A percentile compares a stretch with the other conserved stretches of the same genome.
These are phyloP conservation scores for Sanguinoderma infundibulare DNA, from an alignment of 1,284 basidiomycete genomes.

Conservation along the genomic window DNA sequence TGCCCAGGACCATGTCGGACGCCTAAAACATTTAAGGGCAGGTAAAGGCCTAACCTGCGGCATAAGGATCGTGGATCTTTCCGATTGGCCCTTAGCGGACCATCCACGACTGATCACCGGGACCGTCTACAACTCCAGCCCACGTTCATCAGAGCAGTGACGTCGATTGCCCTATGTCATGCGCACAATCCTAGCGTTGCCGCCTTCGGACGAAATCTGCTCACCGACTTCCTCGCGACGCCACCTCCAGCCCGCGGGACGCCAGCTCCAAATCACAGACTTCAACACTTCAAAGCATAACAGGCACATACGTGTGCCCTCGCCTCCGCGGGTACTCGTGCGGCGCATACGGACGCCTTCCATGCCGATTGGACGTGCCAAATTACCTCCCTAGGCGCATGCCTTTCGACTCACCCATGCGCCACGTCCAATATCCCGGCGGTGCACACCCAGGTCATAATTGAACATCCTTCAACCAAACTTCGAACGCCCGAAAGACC, in stretches of 20 bases:
- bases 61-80: background rate
- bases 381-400: background rate
- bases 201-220: background rate
- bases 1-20: background rate
- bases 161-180: slow-evolving; percentile 11
- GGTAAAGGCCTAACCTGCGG: background rate
- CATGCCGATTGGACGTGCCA: slow-evolving; percentile 11
- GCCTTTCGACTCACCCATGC: slow-evolving; percentile 10
- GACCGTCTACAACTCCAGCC: background rate
- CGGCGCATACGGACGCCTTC: background rate
- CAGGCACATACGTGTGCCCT: slow-evolving; percentile 3
- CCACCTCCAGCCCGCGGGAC: background rate
- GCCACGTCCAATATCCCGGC: slow-evolving; percentile 14
- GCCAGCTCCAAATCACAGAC: background rate
- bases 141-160: slow-evolving; percentile 13
- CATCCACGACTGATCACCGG: slow-evolving; percentile 7
- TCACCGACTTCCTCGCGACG: background rate
- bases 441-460: background rate
- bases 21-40: too few relatives aligned
- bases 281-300: background rate
- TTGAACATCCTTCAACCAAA: background rate
- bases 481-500: background rate
- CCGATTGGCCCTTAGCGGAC: slow-evolving; percentile 8
- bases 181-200: background rate
- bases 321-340: background rate